Percentiles rank a stretch among this genome's conserved stretches.
These are phyloP conservation scores for Amanita muscaria DNA, from an alignment of 768 basidiomycete species.

Conservation along the genomic window DNA sequence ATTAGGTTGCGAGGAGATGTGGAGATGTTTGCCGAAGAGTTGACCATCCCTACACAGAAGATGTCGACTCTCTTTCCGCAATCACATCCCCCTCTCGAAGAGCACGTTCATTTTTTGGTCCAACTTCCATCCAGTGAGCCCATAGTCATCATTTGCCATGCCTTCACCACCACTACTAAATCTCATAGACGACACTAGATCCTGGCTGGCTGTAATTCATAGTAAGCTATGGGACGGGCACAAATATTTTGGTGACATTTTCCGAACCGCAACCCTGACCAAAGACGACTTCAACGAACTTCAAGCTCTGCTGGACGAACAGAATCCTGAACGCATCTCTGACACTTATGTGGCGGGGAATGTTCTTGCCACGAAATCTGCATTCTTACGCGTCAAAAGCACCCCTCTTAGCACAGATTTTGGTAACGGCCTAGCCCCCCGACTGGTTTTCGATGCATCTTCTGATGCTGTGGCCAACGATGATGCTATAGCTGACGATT, in stretches of 20 bases:
- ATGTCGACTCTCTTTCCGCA: background rate
- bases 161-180: background rate
- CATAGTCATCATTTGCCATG: background rate
- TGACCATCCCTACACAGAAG: background rate
- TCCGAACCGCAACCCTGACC: slow-evolving; percentile 10
- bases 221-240: slow-evolving; percentile 9
- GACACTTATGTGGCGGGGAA: slow-evolving; percentile 1
- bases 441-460: slow-evolving; percentile 2
- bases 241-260: slow-evolving; percentile 6
- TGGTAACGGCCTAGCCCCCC: slow-evolving; percentile 1
- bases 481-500: background rate
- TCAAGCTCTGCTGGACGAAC: no score
- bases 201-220: slow-evolving; percentile 11
- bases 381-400: slow-evolving; percentile 7
- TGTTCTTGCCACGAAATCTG: slow-evolving; percentile 9
- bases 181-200: background rate
- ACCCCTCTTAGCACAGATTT: background rate
- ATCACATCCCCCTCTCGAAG: background rate
- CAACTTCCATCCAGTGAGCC: background rate
- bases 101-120: background rate
- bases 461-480: background rate
- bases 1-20: background rate
- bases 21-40: background rate
- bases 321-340: slow-evolving; percentile 6
- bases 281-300: no score